These are phyloP conservation scores for Dicorynia guianensis DNA, from an alignment of 306 rosid species.

Conservation along the genomic window DNA sequence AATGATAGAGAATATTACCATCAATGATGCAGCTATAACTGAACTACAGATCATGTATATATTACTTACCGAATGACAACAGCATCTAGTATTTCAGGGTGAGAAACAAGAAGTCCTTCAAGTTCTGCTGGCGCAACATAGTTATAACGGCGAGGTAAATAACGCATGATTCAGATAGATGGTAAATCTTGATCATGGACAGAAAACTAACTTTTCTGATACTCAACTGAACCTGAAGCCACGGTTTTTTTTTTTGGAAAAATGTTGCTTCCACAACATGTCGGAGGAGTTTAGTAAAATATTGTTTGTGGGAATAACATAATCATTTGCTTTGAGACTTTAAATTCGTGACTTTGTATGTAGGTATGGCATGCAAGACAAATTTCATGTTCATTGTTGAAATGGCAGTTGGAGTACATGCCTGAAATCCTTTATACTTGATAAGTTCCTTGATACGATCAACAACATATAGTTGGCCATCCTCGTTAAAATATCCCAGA, in stretches of 20 bases:
- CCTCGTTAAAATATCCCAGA: slow-evolving; percentile 89
- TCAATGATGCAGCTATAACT: background rate
- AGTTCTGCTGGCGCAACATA: slow-evolving; percentile 99
- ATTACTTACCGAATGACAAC: slow-evolving; percentile 93
- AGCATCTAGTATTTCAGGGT: slow-evolving; percentile 90
- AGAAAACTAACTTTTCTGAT: background rate
- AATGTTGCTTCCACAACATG: too few species aligned
- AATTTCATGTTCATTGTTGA: background rate
- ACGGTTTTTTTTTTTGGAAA: too few species aligned
- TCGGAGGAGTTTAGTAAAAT: too few species aligned
- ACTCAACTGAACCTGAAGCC: background rate
- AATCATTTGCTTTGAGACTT: slow-evolving; percentile 9
- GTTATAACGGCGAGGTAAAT: slow-evolving; percentile 23
- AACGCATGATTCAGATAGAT: slow-evolving; percentile 4
- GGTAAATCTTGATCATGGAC: background rate
- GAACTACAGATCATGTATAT: background rate
- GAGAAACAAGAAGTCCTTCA: slow-evolving; percentile 91
- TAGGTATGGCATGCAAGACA: background rate
- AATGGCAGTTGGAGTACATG: slow-evolving; percentile 35
- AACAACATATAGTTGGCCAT: slow-evolving; percentile 81
- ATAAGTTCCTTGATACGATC: slow-evolving; percentile 95
- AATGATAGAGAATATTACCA: background rate
- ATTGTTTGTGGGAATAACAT: too few species aligned
- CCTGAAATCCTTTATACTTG: slow-evolving; percentile 97
- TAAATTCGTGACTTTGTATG: background rate